Percentiles rank a stretch among this genome's conserved stretches.
Conservation (phyloP, 306 rosid genomes). For the Sphenostylis stenocarpa region DNA sequence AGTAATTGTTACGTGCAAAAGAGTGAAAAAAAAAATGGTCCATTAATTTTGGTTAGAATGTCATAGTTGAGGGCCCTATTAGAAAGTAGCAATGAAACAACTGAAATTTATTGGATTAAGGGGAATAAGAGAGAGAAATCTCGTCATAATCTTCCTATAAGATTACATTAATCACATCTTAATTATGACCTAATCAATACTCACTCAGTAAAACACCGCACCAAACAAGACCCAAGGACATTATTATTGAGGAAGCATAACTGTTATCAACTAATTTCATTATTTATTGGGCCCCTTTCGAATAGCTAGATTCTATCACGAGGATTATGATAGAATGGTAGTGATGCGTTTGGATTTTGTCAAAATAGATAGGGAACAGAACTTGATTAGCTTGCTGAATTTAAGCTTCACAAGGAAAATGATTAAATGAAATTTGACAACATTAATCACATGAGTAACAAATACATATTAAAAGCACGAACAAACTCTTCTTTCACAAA, state of each 20-base stretch:
- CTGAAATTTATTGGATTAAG: conserved; percentile 29
- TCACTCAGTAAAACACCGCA: conserved; percentile 28
- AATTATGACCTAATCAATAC: conserved; percentile 13
- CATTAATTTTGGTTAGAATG: conserved; percentile 40
- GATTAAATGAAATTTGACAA: not conserved
- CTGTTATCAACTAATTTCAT: conserved; percentile 25
- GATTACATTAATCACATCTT: conserved; percentile 19
- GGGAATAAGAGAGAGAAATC: conserved; percentile 8
- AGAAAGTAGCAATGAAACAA: conserved; percentile 31
- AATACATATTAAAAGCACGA: not conserved
- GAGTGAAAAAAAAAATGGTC: not conserved
- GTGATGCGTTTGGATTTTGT: conserved; percentile 16
- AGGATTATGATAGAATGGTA: not conserved
- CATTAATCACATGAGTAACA: not conserved
- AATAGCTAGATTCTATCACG: conserved; percentile 5
- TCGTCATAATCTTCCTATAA: conserved; percentile 21
- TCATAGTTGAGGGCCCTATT: conserved; percentile 42
- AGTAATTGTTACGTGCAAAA: conserved; percentile 2
- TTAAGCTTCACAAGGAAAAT: conserved; percentile 3
- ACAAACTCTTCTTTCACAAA: not conserved
- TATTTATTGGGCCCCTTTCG: conserved; percentile 2
- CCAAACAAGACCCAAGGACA: conserved; percentile 7
- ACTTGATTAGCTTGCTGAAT: not conserved
- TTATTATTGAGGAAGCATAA: not conserved
- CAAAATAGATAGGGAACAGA: not conserved